These are phyloP conservation scores for Puccinia horiana DNA, from an alignment of 1,284 basidiomycete species.

Conservation along the genomic window DNA sequence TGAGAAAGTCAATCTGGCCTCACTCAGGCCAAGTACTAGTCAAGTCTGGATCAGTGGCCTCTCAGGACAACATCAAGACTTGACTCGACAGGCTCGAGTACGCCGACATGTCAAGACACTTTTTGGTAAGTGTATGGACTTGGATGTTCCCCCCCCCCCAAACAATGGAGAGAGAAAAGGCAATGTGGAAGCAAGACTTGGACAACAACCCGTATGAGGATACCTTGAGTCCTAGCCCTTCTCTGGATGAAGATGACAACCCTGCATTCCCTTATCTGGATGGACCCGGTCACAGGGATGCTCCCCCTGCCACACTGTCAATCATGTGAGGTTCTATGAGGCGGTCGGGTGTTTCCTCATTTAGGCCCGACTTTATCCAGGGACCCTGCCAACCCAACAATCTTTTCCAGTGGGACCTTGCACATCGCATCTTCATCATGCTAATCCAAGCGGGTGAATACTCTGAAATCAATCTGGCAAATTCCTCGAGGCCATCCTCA, in stretches of 20 bases:
- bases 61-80: neutral
- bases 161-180: constrained; percentile 15
- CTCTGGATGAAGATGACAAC: neutral
- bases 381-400: neutral
- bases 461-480: constrained; percentile 18
- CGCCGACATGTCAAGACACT: constrained; percentile 26
- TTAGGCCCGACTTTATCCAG: constrained; percentile 35
- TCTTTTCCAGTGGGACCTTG: constrained; percentile 22
- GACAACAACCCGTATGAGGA: neutral
- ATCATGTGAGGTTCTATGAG: constrained; percentile 44
- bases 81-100: constrained; percentile 31
- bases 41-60: neutral
- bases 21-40: neutral
- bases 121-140: constrained; percentile 13
- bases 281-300: constrained; percentile 35
- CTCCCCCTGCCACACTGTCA: constrained; percentile 13
- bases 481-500: constrained; percentile 1
- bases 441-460: constrained; percentile 27
- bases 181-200: constrained; percentile 19
- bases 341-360: constrained; percentile 17
- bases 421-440: constrained; percentile 14
- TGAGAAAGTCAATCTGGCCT: neutral
- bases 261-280: constrained; percentile 29
- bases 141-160: constrained; percentile 29
- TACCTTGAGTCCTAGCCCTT: neutral